Base-by-base conservation (phyloP, 306 rosid species). In the Begonia loranthoides region DNA sequence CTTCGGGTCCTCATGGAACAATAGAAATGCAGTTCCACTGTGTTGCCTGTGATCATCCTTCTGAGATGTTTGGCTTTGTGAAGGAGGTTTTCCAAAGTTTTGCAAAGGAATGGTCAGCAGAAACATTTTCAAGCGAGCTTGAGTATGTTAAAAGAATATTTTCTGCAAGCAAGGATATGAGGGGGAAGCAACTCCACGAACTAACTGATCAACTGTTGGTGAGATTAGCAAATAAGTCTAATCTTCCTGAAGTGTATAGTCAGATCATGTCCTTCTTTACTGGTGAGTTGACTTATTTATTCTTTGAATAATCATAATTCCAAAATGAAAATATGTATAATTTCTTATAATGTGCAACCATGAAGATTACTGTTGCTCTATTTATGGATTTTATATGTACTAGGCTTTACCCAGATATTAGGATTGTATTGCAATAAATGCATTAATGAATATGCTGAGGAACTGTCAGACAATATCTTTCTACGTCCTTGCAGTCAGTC, bases 31-130 rank as follows among this genome's bases (percentile, higher is more conserved):
- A 90, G 73, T 90, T 86, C 69, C 96, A 83, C 61, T 90, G 99
- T 68, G 73, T 86, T 73, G 96, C 99, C 49, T 90, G 99, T 62
- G 93, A 78, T 66, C 99, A 83, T 60, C 96, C 96, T 58, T 90
- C 99, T 41, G 99, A 90, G 86, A 76, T 90, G 93, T 90, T 90
- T 72, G 99, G 99, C 64, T 90, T 90, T 56, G 96, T 90, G 69
- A 86, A 90, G 66, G 99, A 90, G 80, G 99, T 90, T 52, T 90
- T 90, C 58, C 92, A 74, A 14, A 80, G 58, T 79, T 86, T 86
- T 56, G 99, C 94, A 1, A 80, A 86, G 62, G 88, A 76, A 3
- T 90, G 99, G 99, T 58, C 99, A 10, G 79, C 67, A 13, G 95
- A 90, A 69, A 70, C 76, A 50, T 69, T 90, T 59, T 61, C 71